Base-by-base conservation (phyloP, 345 rosid genomes). In the Abelmoschus esculentus region DNA sequence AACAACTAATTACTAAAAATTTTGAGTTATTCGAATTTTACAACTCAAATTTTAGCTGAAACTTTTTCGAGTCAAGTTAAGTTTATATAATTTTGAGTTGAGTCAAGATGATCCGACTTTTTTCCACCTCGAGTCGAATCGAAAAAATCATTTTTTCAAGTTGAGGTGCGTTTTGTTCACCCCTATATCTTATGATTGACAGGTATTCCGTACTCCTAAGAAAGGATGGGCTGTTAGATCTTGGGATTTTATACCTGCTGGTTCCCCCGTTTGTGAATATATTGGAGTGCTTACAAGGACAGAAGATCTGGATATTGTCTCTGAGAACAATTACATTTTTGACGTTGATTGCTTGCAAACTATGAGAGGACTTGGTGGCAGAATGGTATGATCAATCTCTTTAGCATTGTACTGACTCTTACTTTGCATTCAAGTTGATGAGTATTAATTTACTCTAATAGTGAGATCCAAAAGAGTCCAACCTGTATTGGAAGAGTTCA, bases 151-250 rank as follows among this genome's bases (percentile, higher is more conserved):
- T 22, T 22, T 22, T 22, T 22, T 22, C 1, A 1, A 22, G 26
- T 22, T 1, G 1, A 22, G 26, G 1, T 1, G 26, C 0, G 26
- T 22, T 22, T 22, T 22, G 26, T 1, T 22, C 26, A 22, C 26
- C 26, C 26, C 26, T 22, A 22, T 1, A 38, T 63, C 56, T 58
- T 57, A 54, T 77, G 73, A 72, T 63, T 38, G 47, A 78, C 77
- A 95, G 99, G 96, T 95, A 59, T 91, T 80, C 75, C 89, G 93
- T 34, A 86, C 96, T 49, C 85, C 92, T 29, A 86, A 83, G 68
- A 95, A 95, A 73, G 99, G 98, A 4, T 95, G 99, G 98, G 98
- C 93, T 54, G 98, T 91, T 56, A 83, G 96, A 80, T 90, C 98
- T 8, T 90, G 98, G 98, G 96, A 91, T 56, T 95, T 85, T 76